A percentile compares a stretch with the other conserved stretches of the same genome.
Evolutionary conservation across 768 basidiomycete genomes (phyloP).

Genomic region (Leccinum ochraceum): DNA sequence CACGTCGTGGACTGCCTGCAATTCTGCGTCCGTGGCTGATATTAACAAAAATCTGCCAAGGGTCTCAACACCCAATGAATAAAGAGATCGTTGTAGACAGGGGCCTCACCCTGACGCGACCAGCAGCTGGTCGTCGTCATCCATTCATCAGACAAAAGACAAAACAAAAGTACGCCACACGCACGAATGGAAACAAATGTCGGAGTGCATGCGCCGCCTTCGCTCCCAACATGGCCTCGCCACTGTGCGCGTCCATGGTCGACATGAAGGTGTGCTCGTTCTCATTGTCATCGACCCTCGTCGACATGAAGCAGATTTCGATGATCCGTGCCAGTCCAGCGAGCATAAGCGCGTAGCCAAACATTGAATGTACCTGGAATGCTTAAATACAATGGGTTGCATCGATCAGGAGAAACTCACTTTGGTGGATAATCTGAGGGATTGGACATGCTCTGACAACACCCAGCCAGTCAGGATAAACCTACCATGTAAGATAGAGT

Average conservation of each 20-base stretch:
- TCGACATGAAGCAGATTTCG: conserved; percentile 78
- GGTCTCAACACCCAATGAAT: neutral
- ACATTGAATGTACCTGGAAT: conserved; percentile 72
- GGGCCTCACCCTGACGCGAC: conserved; percentile 66
- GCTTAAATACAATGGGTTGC: neutral
- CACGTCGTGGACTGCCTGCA: no score
- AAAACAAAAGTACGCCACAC: conserved; percentile 32
- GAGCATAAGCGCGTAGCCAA: conserved; percentile 81
- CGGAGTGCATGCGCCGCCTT: conserved; percentile 65
- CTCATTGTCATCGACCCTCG: conserved; percentile 45
- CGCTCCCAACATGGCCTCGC: conserved; percentile 23
- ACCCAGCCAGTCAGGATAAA: conserved; percentile 93
- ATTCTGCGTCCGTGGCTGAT: no score
- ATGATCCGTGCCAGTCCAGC: conserved; percentile 79
- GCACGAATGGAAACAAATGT: conserved; percentile 83
- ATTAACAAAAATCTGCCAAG: no score
- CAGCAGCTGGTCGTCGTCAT: conserved; percentile 49
- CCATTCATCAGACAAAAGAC: conserved; percentile 5
- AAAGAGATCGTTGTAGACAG: neutral
- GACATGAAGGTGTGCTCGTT: conserved; percentile 71
- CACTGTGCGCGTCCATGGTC: conserved; percentile 14
- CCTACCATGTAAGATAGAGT: conserved; percentile 36
- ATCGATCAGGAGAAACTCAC: conserved; percentile 38
- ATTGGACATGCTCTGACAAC: conserved; percentile 89
- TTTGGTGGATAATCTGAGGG: conserved; percentile 79